phyloP scores from a whole-genome alignment of 768 basidiomycete genomes.

The Fibroporia radiculosa region DNA sequence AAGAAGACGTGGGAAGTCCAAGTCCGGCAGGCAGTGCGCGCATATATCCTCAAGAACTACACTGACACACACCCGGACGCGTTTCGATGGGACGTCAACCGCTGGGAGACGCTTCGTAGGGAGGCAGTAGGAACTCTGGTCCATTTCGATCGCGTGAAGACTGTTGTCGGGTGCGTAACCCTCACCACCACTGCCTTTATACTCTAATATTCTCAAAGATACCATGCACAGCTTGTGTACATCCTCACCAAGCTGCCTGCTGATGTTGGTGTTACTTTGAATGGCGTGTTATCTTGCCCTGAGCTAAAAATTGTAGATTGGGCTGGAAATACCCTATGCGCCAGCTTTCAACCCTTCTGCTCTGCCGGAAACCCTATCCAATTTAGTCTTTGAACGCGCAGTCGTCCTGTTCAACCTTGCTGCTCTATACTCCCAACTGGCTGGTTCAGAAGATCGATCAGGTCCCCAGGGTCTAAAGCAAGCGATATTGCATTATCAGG shows the following conservation, averaged over 20 bases:
- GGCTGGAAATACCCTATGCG: slow-evolving; percentile 64
- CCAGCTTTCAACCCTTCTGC: slow-evolving; percentile 55
- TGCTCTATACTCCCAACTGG: slow-evolving; percentile 79
- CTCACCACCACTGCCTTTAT: not conserved
- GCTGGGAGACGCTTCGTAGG: slow-evolving; percentile 62
- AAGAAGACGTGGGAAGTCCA: slow-evolving; percentile 58
- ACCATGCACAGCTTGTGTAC: slow-evolving; percentile 85
- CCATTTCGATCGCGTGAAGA: slow-evolving; percentile 48
- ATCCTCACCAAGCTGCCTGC: slow-evolving; percentile 78
- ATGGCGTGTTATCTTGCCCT: slow-evolving; percentile 3
- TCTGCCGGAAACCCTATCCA: slow-evolving; percentile 56
- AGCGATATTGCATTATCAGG: slow-evolving; percentile 66
- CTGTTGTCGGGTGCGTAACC: slow-evolving; percentile 48
- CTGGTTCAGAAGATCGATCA: slow-evolving; percentile 60
- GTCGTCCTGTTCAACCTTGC: slow-evolving; percentile 80
- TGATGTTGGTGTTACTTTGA: slow-evolving; percentile 43
- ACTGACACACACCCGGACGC: slow-evolving; percentile 76
- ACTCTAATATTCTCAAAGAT: slow-evolving; percentile 39
- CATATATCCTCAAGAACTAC: slow-evolving; percentile 57
- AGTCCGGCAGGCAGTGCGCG: slow-evolving; percentile 46
- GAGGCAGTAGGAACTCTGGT: slow-evolving; percentile 42
- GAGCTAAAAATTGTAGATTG: slow-evolving; percentile 40
- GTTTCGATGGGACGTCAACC: slow-evolving; percentile 68
- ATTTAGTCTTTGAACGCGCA: slow-evolving; percentile 77
- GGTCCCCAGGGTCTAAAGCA: slow-evolving; percentile 77